These are phyloP conservation scores for Kodamaea ohmeri DNA, from an alignment of 1,139 yeast genomes.

Conservation along the genomic window DNA sequence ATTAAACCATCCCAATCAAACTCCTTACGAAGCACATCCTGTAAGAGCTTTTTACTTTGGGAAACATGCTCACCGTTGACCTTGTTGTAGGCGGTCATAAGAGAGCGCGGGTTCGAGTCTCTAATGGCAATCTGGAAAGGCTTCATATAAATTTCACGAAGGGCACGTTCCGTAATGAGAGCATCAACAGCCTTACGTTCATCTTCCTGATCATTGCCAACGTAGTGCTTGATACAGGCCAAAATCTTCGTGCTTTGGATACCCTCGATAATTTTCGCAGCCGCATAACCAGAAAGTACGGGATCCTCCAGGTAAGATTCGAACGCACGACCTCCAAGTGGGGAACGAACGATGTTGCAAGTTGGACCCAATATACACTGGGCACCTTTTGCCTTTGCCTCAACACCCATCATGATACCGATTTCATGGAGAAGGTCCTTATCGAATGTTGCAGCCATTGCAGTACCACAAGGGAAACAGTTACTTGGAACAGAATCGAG, in stretches of 20 bases:
- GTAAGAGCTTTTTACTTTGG: conserved; percentile 42
- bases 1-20: conserved; percentile 56
- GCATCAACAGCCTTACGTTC: conserved; percentile 50
- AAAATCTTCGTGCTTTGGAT: conserved; percentile 51
- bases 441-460: conserved; percentile 22
- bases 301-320: conserved; percentile 67
- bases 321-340: conserved; percentile 64
- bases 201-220: conserved; percentile 60
- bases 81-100: conserved; percentile 62
- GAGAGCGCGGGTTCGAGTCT: conserved; percentile 46
- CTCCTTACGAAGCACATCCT: conserved; percentile 48
- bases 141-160: conserved; percentile 57
- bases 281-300: conserved; percentile 49
- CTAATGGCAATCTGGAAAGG: conserved; percentile 61
- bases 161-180: conserved; percentile 53
- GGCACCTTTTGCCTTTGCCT: conserved; percentile 49
- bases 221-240: conserved; percentile 60
- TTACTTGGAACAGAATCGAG: conserved; percentile 49
- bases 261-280: conserved; percentile 51
- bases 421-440: conserved; percentile 37
- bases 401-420: conserved; percentile 48
- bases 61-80: conserved; percentile 58
- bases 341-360: conserved; percentile 55
- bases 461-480: conserved; percentile 44
- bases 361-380: conserved; percentile 56